Conservation (phyloP, 192 early-diverging fungal genomes). For the Kickxella alabastrina region DNA sequence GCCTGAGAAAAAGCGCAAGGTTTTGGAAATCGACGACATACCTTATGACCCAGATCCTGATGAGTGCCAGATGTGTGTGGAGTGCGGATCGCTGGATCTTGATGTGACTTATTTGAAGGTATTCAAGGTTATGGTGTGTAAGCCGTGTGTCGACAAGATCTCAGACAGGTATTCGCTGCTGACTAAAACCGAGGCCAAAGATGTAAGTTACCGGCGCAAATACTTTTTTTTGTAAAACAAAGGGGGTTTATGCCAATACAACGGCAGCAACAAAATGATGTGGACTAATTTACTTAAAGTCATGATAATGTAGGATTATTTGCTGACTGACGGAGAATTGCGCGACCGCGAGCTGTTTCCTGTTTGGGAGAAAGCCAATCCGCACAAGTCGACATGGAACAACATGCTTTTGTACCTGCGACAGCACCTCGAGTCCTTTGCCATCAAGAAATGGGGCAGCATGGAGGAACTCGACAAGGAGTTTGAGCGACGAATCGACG, state of each 20-base stretch:
- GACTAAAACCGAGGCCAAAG: conserved; percentile 93
- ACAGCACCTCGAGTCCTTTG: conserved; percentile 85
- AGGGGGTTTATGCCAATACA: too few species aligned
- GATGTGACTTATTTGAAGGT: conserved; percentile 68
- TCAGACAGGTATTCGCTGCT: conserved; percentile 90
- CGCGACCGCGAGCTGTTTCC: conserved; percentile 73
- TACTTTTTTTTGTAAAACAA: too few species aligned
- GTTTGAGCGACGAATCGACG: conserved; percentile 71
- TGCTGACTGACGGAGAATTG: conserved; percentile 95
- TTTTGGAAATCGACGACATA: conserved; percentile 12
- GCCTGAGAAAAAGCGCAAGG: conserved; percentile 21
- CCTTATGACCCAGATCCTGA: conserved; percentile 28
- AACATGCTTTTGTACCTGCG: conserved; percentile 95
- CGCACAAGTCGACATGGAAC: conserved; percentile 92
- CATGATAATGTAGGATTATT: conserved; percentile 83
- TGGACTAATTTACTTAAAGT: too few species aligned
- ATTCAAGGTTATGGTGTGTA: conserved; percentile 76
- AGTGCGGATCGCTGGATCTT: conserved; percentile 82
- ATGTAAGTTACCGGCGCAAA: too few species aligned
- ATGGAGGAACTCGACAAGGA: conserved; percentile 82
- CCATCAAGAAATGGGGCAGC: conserved; percentile 89
- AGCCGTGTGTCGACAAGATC: conserved; percentile 63
- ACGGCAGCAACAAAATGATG: too few species aligned
- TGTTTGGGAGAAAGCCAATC: conserved; percentile 86
- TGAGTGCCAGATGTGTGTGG: conserved; percentile 68